phyloP scores from a whole-genome alignment of 2,329 filamentous ascomycete genomes.

The Cordyceps tenuipes region DNA sequence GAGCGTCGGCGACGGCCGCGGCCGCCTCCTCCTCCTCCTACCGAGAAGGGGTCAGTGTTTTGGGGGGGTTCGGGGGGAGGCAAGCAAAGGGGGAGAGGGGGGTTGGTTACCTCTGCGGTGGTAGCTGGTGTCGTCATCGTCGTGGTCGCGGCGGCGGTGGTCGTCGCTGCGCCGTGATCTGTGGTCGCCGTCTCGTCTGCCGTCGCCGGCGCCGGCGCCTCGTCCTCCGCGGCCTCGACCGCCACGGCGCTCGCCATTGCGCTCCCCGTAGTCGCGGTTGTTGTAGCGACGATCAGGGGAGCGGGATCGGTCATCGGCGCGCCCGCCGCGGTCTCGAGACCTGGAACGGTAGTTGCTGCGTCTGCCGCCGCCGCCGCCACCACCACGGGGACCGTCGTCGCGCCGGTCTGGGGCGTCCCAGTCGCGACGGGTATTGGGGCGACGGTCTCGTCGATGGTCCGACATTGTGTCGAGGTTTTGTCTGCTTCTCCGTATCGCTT shows the following conservation, averaged over 20 bases:
- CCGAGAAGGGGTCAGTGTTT: neutral
- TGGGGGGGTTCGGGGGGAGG: no score
- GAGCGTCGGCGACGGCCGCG: slow-evolving; percentile 6
- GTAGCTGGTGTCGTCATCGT: slow-evolving; percentile 21
- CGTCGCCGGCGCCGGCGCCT: slow-evolving; percentile 14
- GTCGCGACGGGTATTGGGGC: slow-evolving; percentile 39
- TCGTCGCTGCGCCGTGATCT: slow-evolving; percentile 24
- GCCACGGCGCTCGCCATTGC: slow-evolving; percentile 23
- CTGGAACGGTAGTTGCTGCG: slow-evolving; percentile 26
- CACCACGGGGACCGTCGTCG: slow-evolving; percentile 21
- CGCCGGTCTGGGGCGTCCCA: slow-evolving; percentile 48
- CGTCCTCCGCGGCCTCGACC: slow-evolving; percentile 12
- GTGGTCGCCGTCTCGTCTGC: slow-evolving; percentile 27
- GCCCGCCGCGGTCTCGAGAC: slow-evolving; percentile 23
- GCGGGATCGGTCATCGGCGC: slow-evolving; percentile 29
- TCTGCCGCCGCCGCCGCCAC: slow-evolving; percentile 20
- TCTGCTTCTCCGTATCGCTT: neutral
- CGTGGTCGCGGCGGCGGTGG: slow-evolving; percentile 17
- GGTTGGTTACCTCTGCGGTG: slow-evolving; percentile 14
- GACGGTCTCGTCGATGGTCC: slow-evolving; percentile 26
- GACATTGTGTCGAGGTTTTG: slow-evolving; percentile 19
- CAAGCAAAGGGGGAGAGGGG: neutral
- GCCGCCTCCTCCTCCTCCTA: neutral
- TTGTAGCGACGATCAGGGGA: slow-evolving; percentile 27
- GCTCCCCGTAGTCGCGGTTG: slow-evolving; percentile 31